Conservation (phyloP, 1,284 basidiomycete genomes). For the Microbotryum lychnidis-dioicae region DNA sequence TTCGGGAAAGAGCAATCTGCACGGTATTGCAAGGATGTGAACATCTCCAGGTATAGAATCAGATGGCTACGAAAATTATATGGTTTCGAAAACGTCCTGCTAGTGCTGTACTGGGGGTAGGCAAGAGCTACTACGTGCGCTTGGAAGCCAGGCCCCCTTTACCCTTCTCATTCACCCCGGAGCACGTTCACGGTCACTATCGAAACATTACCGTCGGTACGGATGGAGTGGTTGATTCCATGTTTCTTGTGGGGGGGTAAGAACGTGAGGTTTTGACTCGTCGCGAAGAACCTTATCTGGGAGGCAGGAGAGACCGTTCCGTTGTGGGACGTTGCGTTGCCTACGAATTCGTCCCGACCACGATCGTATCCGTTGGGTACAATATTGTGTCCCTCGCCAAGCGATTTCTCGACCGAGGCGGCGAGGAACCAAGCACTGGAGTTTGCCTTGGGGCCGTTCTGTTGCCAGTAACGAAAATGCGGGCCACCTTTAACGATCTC, state of each 20-base stretch:
- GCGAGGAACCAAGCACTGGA: constrained; percentile 74
- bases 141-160: no score
- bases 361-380: constrained; percentile 48
- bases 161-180: constrained; percentile 41
- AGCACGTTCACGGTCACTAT: constrained; percentile 66
- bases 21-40: no score
- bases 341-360: constrained; percentile 66
- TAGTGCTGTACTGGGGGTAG: no score
- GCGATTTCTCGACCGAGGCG: constrained; percentile 33
- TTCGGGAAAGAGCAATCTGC: no score
- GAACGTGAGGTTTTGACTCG: constrained; percentile 36
- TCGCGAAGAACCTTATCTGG: constrained; percentile 44
- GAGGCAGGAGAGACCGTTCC: constrained; percentile 55
- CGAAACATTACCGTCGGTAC: constrained; percentile 74
- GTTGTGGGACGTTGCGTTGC: constrained; percentile 58
- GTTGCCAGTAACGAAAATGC: constrained; percentile 80
- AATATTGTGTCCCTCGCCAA: constrained; percentile 48
- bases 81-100: no score
- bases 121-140: no score
- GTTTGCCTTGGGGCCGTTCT: constrained; percentile 51
- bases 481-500: constrained; percentile 82
- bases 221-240: constrained; percentile 68
- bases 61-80: no score
- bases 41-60: no score
- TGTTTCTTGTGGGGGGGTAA: constrained; percentile 45